Conservation (phyloP, 495 filamentous ascomycete genomes). For the Lasiosphaeria hispida region DNA sequence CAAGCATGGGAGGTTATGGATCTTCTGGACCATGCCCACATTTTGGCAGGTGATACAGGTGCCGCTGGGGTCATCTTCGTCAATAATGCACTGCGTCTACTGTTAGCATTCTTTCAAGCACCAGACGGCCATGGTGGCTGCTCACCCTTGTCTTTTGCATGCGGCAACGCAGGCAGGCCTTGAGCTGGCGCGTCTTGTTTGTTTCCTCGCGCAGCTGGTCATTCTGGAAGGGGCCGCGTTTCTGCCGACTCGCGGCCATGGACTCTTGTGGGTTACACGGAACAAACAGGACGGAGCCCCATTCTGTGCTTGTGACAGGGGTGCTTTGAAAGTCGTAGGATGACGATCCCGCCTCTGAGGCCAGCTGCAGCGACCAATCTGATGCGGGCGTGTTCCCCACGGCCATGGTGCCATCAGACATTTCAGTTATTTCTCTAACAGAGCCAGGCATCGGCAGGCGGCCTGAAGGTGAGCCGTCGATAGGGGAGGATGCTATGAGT, state of each 20-base stretch:
- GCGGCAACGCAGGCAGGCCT: slow-evolving; percentile 22
- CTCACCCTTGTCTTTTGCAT: slow-evolving; percentile 25
- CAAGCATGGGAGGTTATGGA: slow-evolving; percentile 22
- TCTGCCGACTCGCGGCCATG: neutral
- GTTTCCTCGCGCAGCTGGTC: slow-evolving; percentile 14
- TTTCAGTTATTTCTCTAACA: too few species aligned
- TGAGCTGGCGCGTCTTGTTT: slow-evolving; percentile 19
- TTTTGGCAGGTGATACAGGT: slow-evolving; percentile 22
- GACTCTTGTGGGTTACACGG: neutral
- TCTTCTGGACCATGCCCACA: slow-evolving; percentile 9
- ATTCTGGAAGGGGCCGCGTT: slow-evolving; percentile 14
- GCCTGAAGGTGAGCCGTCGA: too few species aligned
- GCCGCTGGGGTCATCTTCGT: slow-evolving; percentile 16
- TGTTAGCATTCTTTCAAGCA: too few species aligned
- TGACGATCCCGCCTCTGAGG: too few species aligned
- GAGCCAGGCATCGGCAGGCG: too few species aligned
- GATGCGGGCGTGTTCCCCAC: too few species aligned
- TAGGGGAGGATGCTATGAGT: neutral
- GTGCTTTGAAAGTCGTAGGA: neutral
- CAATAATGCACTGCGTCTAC: slow-evolving; percentile 18
- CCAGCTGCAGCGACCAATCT: too few species aligned
- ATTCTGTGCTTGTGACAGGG: neutral
- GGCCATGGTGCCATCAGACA: too few species aligned
- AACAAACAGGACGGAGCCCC: neutral
- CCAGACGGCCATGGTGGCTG: neutral